phyloP scores from a whole-genome alignment of 73 alveolate species.

The Symbiodinium natans region DNA sequence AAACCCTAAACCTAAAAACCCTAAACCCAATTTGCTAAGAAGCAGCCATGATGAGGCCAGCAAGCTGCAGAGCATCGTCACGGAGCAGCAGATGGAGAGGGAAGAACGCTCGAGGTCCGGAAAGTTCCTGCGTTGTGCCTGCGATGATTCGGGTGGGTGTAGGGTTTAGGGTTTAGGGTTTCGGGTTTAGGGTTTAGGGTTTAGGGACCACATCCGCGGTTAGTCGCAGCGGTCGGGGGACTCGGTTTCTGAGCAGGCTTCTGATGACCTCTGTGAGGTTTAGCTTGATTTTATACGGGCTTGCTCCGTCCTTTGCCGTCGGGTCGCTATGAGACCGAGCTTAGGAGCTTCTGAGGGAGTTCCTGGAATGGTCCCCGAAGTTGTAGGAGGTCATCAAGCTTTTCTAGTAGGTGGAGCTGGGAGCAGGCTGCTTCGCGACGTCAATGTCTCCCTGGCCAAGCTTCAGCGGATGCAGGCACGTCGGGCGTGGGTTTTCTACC shows the following conservation, averaged over 20 bases:
- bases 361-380: too few species aligned
- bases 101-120: conserved; percentile 27
- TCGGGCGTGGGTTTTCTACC: too few species aligned
- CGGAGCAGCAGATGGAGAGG: conserved; percentile 22
- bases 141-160: background rate
- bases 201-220: background rate
- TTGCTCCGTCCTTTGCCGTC: too few species aligned
- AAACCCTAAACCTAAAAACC: background rate
- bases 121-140: background rate
- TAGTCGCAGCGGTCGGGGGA: too few species aligned
- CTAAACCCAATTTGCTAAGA: too few species aligned
- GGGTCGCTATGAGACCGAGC: too few species aligned
- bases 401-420: too few species aligned
- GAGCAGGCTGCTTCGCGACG: conserved; percentile 66
- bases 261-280: too few species aligned
- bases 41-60: background rate
- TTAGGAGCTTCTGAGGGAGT: too few species aligned
- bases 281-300: too few species aligned
- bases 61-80: background rate
- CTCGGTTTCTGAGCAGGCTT: too few species aligned
- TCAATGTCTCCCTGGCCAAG: conserved; percentile 39
- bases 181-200: background rate
- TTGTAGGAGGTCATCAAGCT: too few species aligned
- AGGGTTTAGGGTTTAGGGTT: background rate
- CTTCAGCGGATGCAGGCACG: conserved; percentile 43